These are phyloP conservation scores for Arctium minus DNA, from an alignment of 129 eudicot genomes.

Conservation along the genomic window DNA sequence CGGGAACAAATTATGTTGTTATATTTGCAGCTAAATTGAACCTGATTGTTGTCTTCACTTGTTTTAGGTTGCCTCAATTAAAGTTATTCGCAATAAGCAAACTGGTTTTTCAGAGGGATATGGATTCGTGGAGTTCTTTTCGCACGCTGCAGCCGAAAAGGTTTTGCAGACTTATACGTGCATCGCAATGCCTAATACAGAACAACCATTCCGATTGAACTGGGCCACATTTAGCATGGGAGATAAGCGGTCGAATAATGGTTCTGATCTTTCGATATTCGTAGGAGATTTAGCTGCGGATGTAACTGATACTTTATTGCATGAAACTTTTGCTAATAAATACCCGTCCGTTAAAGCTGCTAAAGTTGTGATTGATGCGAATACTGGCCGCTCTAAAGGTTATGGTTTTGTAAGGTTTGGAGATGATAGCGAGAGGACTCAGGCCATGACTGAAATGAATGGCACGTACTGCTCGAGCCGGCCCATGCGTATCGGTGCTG, in stretches of 20 bases:
- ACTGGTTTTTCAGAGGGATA: slow-evolving; percentile 86
- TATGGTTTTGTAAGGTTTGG: slow-evolving; percentile 94
- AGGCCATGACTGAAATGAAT: slow-evolving; percentile 89
- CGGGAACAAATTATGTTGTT: neutral
- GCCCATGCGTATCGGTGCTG: slow-evolving; percentile 89
- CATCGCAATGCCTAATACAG: slow-evolving; percentile 70
- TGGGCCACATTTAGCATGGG: slow-evolving; percentile 97
- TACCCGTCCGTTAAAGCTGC: slow-evolving; percentile 87
- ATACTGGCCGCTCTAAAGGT: slow-evolving; percentile 85
- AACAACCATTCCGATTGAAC: slow-evolving; percentile 75
- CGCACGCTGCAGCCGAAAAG: slow-evolving; percentile 79
- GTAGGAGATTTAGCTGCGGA: slow-evolving; percentile 93
- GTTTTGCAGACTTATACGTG: slow-evolving; percentile 59
- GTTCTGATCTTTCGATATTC: slow-evolving; percentile 86
- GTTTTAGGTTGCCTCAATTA: slow-evolving; percentile 66
- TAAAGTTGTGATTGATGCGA: slow-evolving; percentile 80
- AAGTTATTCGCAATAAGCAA: slow-evolving; percentile 87
- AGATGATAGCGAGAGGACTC: slow-evolving; percentile 78
- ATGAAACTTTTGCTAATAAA: slow-evolving; percentile 65
- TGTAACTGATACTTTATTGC: slow-evolving; percentile 76
- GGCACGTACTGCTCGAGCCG: slow-evolving; percentile 76
- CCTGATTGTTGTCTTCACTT: neutral
- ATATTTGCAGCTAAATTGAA: neutral
- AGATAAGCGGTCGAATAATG: slow-evolving; percentile 74
- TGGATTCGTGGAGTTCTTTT: slow-evolving; percentile 79